Evolutionary conservation across 352 stramenopile genomes (phyloP).

Genomic region (Phytophthora constricta): DNA sequence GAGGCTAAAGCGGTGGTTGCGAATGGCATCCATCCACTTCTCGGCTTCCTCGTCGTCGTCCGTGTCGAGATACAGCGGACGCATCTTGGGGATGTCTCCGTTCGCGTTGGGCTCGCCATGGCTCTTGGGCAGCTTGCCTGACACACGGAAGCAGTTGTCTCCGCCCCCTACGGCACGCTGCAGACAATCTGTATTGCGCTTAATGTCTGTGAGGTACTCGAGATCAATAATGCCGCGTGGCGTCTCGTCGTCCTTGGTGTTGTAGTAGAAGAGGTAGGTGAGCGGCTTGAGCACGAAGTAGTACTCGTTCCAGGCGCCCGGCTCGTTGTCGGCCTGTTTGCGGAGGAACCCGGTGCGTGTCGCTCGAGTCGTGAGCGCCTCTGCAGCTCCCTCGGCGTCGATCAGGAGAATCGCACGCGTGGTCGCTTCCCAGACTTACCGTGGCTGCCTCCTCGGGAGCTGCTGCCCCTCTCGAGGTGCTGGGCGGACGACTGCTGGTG

Average conservation of each 20-base stretch:
- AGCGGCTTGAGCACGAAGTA: slow-evolving; percentile 80
- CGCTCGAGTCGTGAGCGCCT: slow-evolving; percentile 48
- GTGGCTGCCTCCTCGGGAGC: slow-evolving; percentile 9
- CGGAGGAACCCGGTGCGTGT: slow-evolving; percentile 68
- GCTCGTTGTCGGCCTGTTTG: slow-evolving; percentile 85
- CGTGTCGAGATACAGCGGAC: slow-evolving; percentile 75
- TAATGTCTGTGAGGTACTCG: slow-evolving; percentile 80
- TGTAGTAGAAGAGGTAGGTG: slow-evolving; percentile 89
- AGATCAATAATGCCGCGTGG: slow-evolving; percentile 82
- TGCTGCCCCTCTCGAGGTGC: slow-evolving; percentile 3
- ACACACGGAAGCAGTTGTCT: slow-evolving; percentile 74
- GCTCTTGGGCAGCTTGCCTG: slow-evolving; percentile 56
- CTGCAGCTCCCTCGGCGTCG: slow-evolving; percentile 51
- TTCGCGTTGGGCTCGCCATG: slow-evolving; percentile 46
- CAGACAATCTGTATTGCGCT: slow-evolving; percentile 76
- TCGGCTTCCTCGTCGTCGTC: slow-evolving; percentile 51
- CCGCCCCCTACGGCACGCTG: slow-evolving; percentile 72
- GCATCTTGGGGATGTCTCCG: slow-evolving; percentile 53
- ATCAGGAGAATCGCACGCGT: slow-evolving; percentile 63
- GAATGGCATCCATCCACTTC: slow-evolving; percentile 77
- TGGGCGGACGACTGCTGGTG: slow-evolving; percentile 10
- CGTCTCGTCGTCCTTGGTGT: slow-evolving; percentile 59
- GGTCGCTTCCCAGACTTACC: slow-evolving; percentile 44
- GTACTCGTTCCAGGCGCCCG: slow-evolving; percentile 79
- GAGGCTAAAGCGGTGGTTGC: slow-evolving; percentile 69